These are phyloP conservation scores for Avena atlantica DNA, from an alignment of 176 grass and related monocot species.

Conservation along the genomic window DNA sequence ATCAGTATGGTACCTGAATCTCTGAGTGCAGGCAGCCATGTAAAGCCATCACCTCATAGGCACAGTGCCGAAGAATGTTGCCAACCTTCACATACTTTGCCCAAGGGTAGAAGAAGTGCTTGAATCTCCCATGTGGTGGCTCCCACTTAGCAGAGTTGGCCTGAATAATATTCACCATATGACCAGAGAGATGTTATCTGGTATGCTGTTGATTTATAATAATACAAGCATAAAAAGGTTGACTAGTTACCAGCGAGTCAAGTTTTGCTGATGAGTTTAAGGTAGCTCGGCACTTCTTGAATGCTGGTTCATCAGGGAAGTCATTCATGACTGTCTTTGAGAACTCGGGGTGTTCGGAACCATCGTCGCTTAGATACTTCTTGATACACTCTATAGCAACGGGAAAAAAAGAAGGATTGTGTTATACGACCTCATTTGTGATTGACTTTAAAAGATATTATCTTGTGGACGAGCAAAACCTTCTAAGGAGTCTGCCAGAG, in stretches of 20 bases:
- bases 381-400: constrained; percentile 72
- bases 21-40: constrained; percentile 82
- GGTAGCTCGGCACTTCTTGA: constrained; percentile 62
- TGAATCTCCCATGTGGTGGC: constrained; percentile 82
- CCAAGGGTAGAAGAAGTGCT: constrained; percentile 78
- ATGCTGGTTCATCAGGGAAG: constrained; percentile 76
- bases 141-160: constrained; percentile 90
- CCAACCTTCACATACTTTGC: constrained; percentile 68
- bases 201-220: constrained; percentile 5
- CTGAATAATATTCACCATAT: constrained; percentile 44
- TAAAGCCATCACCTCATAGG: constrained; percentile 85
- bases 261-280: constrained; percentile 75
- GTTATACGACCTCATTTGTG: constrained; percentile 7
- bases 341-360: constrained; percentile 73
- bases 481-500: constrained; percentile 79
- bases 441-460: background rate
- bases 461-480: constrained; percentile 47
- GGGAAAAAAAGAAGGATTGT: constrained; percentile 28
- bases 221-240: constrained; percentile 3
- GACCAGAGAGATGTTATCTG: background rate
- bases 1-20: constrained; percentile 69
- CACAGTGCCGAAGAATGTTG: constrained; percentile 67
- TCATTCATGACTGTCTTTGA: constrained; percentile 70
- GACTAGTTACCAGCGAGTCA: constrained; percentile 66
- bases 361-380: constrained; percentile 78